Base-by-base conservation (phyloP, 495 filamentous ascomycete genomes). In the Margaritispora aquatica region DNA sequence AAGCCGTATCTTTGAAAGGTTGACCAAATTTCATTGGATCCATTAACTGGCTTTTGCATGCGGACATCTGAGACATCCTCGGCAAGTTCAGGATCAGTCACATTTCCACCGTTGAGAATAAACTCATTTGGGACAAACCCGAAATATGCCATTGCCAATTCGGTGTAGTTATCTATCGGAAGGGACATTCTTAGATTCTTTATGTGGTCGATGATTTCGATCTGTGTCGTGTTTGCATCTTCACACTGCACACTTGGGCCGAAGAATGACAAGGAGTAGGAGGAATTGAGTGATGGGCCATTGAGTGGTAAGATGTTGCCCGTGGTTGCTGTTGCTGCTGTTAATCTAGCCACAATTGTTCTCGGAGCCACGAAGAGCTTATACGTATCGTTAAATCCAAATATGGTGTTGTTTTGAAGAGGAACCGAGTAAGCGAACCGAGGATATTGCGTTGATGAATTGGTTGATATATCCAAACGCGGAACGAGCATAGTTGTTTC, bases 1-100 rank as follows among this genome's bases (percentile, higher is more conserved):
- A 17, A 8, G 22, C 27, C 44, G 54, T 63, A 59, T 48, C 31
- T 54, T 21, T 34, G 34, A 48, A 44, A 61, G 26, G 51, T 50
- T n/a, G 64, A 36, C 64, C 64, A 68, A 2, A 67, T 26, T 31
- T 68, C 26, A 44, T 68, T 68, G 1, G 63, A 55, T 5, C 46
- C 63, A n/a, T 57, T 50, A 1, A 31, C 19, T 13, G 60, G 54
- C 19, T 17, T 29, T 24, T 51, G 47, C 10, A 26, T 26, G 2
- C 26, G 46, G 9, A 23, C 44, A 23, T 7, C 17, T 26, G n/a
- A 22, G 11, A 58, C 26, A 21, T 31, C 53, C 10, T 13, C 17
- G 4, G 53, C 20, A 48, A 17, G 3, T 44, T 8, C 15, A n/a
- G 10, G 11, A 17, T 44, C 38, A 8, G 38, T 44, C 38, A 44